Conservation (phyloP, 1,284 basidiomycete genomes). For the Fomitiporia mediterranea region DNA sequence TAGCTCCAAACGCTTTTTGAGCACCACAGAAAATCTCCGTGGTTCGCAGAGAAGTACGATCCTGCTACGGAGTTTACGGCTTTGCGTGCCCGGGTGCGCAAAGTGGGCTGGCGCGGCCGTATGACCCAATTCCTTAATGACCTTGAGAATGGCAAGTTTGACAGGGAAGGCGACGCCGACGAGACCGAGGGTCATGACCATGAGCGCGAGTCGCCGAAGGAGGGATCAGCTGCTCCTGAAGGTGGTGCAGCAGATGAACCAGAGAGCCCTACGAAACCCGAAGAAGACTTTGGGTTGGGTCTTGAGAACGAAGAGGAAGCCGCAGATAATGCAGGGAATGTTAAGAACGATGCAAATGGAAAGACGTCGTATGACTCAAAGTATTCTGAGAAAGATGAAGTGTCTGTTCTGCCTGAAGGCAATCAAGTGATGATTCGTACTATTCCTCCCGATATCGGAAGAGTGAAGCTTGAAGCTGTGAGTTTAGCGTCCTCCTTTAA, state of each 20-base stretch:
- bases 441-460: conserved; percentile 85
- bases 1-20: conserved; percentile 91
- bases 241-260: conserved; percentile 29
- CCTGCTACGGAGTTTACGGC: conserved; percentile 61
- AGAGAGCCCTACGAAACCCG: conserved; percentile 26
- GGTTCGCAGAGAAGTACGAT: conserved; percentile 95
- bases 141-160: conserved; percentile 78
- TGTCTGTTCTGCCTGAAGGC: conserved; percentile 71
- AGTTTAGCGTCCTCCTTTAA: conserved; percentile 22
- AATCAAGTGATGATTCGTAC: conserved; percentile 93
- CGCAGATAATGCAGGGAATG: conserved; percentile 51
- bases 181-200: conserved; percentile 41
- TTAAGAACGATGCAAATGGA: conserved; percentile 51
- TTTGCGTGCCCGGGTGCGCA: conserved; percentile 71
- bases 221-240: conserved; percentile 30
- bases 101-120: conserved; percentile 75
- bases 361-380: conserved; percentile 43
- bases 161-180: conserved; percentile 34
- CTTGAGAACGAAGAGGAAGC: conserved; percentile 67
- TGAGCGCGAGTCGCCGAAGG: conserved; percentile 38
- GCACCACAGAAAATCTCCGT: conserved; percentile 84
- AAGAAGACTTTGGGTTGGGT: conserved; percentile 62
- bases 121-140: conserved; percentile 70
- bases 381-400: conserved; percentile 63
- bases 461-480: conserved; percentile 85